Evolutionary conservation across 1,139 yeast species (phyloP).

Genomic region (Candida sp.): DNA sequence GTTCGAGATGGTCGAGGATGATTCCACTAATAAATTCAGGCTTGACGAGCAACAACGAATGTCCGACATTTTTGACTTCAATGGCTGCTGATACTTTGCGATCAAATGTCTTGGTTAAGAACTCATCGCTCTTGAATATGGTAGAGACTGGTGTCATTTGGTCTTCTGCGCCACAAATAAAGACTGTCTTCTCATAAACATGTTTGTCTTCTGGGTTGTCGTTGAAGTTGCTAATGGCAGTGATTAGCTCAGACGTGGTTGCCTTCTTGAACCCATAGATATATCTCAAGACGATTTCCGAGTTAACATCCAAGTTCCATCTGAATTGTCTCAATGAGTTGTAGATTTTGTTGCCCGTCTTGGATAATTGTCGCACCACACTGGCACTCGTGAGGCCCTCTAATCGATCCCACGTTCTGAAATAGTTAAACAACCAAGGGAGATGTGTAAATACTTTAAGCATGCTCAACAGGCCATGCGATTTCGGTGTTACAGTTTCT

Average conservation of each 20-base stretch:
- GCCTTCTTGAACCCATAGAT: slow-evolving; percentile 52
- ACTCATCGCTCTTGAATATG: slow-evolving; percentile 27
- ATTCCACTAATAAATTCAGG: slow-evolving; percentile 71
- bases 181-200: slow-evolving; percentile 46
- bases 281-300: slow-evolving; percentile 57
- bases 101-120: slow-evolving; percentile 27
- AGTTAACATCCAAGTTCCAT: slow-evolving; percentile 72
- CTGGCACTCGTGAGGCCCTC: slow-evolving; percentile 67
- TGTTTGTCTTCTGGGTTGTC: slow-evolving; percentile 33
- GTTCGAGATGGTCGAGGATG: slow-evolving; percentile 60
- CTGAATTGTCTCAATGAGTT: slow-evolving; percentile 63
- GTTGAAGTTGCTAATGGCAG: slow-evolving; percentile 40
- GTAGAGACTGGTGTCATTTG: slow-evolving; percentile 52
- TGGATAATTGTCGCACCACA: slow-evolving; percentile 55
- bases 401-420: slow-evolving; percentile 62
- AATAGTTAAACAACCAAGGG: slow-evolving; percentile 58
- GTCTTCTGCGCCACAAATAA: slow-evolving; percentile 66
- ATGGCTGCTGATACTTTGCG: slow-evolving; percentile 36
- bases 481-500: not conserved
- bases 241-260: slow-evolving; percentile 45
- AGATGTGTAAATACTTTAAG: slow-evolving; percentile 34
- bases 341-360: slow-evolving; percentile 32
- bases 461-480: slow-evolving; percentile 15
- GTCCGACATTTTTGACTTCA: slow-evolving; percentile 63
- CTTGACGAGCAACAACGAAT: slow-evolving; percentile 63